Evolutionary conservation across 2,329 filamentous ascomycete genomes (phyloP).

Genomic region (Fusarium gaditjirri): DNA sequence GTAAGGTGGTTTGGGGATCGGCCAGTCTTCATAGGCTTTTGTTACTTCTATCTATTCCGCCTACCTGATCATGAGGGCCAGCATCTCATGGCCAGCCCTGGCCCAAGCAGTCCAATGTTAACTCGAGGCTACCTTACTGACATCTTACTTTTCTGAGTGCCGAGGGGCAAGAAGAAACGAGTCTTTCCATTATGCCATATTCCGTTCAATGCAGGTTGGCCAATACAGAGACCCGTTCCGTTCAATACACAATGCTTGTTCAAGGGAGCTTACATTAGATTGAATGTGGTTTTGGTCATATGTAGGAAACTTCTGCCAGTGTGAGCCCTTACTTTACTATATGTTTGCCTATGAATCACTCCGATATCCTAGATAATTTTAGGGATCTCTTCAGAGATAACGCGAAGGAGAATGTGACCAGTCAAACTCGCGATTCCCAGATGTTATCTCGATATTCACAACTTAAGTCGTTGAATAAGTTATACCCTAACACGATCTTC

Average conservation of each 20-base stretch:
- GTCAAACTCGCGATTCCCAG: background rate
- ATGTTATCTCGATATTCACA: background rate
- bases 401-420: background rate
- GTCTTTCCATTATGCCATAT: background rate
- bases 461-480: slow-evolving; percentile 4
- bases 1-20: background rate
- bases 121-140: background rate
- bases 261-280: background rate
- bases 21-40: background rate
- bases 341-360: background rate
- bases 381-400: background rate
- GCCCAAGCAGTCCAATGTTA: background rate
- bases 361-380: background rate
- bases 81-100: background rate
- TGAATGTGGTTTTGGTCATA: background rate
- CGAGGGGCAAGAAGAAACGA: background rate
- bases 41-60: background rate
- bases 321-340: background rate
- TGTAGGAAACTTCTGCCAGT: background rate
- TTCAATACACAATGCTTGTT: slow-evolving; percentile 11
- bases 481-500: slow-evolving; percentile 12
- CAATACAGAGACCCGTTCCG: background rate
- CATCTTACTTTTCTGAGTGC: background rate
- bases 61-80: background rate
- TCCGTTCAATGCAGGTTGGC: background rate